Conservation (phyloP, 768 basidiomycete species). For the Kwoniella mangroviensis region DNA sequence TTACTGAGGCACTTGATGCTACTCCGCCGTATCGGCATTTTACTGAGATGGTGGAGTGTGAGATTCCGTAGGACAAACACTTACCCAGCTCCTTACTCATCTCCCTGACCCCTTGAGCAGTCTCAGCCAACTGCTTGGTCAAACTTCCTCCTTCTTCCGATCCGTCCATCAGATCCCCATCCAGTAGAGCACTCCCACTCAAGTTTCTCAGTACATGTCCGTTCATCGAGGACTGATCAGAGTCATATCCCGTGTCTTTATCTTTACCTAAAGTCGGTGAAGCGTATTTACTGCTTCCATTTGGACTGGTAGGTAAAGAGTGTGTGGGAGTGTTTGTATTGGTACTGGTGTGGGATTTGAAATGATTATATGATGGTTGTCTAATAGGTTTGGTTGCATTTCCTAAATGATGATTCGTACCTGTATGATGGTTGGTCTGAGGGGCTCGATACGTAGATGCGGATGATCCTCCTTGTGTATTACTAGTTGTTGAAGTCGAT, state of each 20-base stretch:
- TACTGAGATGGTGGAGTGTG: background rate
- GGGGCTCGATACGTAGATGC: background rate
- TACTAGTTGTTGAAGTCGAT: background rate
- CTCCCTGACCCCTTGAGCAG: slow-evolving; percentile 93
- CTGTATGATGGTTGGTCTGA: background rate
- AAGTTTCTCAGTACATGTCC: slow-evolving; percentile 17
- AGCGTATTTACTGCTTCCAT: slow-evolving; percentile 27
- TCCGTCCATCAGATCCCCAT: slow-evolving; percentile 59
- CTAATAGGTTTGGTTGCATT: slow-evolving; percentile 20
- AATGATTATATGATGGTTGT: slow-evolving; percentile 12
- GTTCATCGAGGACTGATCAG: slow-evolving; percentile 37
- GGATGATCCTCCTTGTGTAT: background rate
- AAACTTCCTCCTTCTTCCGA: slow-evolving; percentile 76
- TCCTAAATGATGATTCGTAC: slow-evolving; percentile 7
- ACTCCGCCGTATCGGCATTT: background rate
- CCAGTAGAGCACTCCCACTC: slow-evolving; percentile 39
- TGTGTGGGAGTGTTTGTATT: slow-evolving; percentile 7
- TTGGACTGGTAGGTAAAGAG: slow-evolving; percentile 20
- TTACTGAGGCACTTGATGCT: too few relatives aligned
- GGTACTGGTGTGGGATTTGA: slow-evolving; percentile 3
- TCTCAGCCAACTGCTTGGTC: slow-evolving; percentile 92
- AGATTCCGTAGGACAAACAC: slow-evolving; percentile 31
- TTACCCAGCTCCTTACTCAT: slow-evolving; percentile 98
- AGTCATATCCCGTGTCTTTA: slow-evolving; percentile 35
- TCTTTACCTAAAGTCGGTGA: slow-evolving; percentile 27